Percentiles rank a stretch among this genome's conserved stretches.
phyloP scores from a whole-genome alignment of 768 basidiomycete species.

The Boletus huronensis region DNA sequence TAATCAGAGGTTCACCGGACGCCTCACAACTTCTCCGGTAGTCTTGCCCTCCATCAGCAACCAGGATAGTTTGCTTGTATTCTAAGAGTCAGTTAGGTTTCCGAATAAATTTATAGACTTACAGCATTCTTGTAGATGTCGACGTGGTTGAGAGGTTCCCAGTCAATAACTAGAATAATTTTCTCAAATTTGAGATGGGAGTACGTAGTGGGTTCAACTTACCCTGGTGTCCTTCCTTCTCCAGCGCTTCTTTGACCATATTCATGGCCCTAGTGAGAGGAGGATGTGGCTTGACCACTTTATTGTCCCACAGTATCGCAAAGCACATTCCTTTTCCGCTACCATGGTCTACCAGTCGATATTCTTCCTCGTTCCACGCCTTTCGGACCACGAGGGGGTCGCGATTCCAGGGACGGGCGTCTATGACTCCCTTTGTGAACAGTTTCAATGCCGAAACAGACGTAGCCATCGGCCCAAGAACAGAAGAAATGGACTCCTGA shows the following conservation, averaged over 20 bases:
- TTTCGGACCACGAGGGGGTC: conserved; percentile 62
- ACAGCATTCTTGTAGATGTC: conserved; percentile 32
- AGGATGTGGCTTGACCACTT: conserved; percentile 55
- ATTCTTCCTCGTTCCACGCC: conserved; percentile 58
- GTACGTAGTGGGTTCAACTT: conserved; percentile 3
- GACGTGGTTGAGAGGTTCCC: conserved; percentile 55
- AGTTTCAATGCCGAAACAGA: conserved; percentile 60
- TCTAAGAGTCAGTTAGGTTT: neutral
- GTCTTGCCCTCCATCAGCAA: conserved; percentile 42
- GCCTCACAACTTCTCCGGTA: conserved; percentile 32
- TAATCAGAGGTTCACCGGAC: conserved; percentile 43
- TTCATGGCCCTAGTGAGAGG: conserved; percentile 62
- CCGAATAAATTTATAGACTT: neutral
- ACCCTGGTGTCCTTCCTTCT: conserved; percentile 68
- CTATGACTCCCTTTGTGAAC: conserved; percentile 43
- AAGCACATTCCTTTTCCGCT: conserved; percentile 50
- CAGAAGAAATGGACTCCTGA: conserved; percentile 68
- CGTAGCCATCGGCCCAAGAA: conserved; percentile 68
- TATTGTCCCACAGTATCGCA: conserved; percentile 67
- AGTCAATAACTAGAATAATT: conserved; percentile 49
- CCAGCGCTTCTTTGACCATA: conserved; percentile 53
- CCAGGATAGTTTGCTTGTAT: conserved; percentile 36
- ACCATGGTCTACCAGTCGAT: conserved; percentile 58
- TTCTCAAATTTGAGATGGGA: conserved; percentile 1
- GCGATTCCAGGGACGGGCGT: conserved; percentile 54